Evolutionary conservation across 1,284 basidiomycete genomes (phyloP).

Genomic region (Microbotryomycetes sp.): DNA sequence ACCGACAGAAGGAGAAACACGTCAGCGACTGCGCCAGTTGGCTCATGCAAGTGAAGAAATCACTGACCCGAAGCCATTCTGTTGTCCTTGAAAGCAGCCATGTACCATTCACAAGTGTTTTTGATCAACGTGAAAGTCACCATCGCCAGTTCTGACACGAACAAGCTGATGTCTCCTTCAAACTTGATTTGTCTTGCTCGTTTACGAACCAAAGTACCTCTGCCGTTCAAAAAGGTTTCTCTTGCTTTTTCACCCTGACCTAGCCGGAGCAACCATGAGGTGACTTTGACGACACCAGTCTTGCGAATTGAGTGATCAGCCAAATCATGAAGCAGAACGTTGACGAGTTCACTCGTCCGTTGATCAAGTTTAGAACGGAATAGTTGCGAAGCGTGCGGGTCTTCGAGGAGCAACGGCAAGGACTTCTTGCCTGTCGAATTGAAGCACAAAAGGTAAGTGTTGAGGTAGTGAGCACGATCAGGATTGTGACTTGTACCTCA

Average conservation of each 20-base stretch:
- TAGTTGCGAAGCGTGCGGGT: slow-evolving; percentile 45
- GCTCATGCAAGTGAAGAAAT: slow-evolving; percentile 13
- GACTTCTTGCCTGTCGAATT: slow-evolving; percentile 23
- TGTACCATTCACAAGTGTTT: slow-evolving; percentile 96
- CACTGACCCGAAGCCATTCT: slow-evolving; percentile 77
- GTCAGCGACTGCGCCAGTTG: too few relatives aligned
- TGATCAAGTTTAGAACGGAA: slow-evolving; percentile 55
- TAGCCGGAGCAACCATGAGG: slow-evolving; percentile 65
- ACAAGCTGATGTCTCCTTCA: slow-evolving; percentile 79
- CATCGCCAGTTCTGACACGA: slow-evolving; percentile 67
- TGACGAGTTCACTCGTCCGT: slow-evolving; percentile 63
- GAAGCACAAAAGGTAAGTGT: slow-evolving; percentile 21
- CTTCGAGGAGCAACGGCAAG: slow-evolving; percentile 26
- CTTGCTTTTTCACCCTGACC: slow-evolving; percentile 72
- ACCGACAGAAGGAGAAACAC: not conserved
- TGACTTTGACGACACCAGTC: slow-evolving; percentile 62
- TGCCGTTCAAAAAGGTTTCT: slow-evolving; percentile 72
- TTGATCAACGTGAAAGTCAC: slow-evolving; percentile 84
- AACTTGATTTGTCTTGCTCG: slow-evolving; percentile 79
- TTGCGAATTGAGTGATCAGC: slow-evolving; percentile 71
- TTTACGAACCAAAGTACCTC: slow-evolving; percentile 66
- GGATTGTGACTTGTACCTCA: slow-evolving; percentile 38
- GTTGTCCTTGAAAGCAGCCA: slow-evolving; percentile 90
- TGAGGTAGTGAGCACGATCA: slow-evolving; percentile 25
- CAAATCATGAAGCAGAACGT: slow-evolving; percentile 67